Evolutionary conservation across 1,139 yeast species (phyloP).

Genomic region (Lodderomyces oxycetoniae): DNA sequence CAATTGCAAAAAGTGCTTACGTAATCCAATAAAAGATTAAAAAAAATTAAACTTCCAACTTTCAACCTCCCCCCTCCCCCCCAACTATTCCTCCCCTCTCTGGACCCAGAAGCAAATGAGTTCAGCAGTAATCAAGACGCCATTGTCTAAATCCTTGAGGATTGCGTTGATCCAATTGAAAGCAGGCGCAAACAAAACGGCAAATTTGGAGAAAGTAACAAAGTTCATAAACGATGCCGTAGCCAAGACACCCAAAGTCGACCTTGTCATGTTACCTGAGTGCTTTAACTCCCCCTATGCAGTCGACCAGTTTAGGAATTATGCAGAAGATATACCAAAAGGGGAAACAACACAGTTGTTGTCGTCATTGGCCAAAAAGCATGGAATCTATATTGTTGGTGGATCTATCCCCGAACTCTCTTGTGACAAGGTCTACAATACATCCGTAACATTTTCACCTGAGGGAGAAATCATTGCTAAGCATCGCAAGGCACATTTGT

Average conservation of each 20-base stretch:
- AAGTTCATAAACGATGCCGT: constrained; percentile 49
- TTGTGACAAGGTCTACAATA: constrained; percentile 62
- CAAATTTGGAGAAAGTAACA: constrained; percentile 52
- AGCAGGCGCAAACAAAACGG: constrained; percentile 62
- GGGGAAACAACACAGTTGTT: constrained; percentile 67
- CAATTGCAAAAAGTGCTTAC: too few species aligned
- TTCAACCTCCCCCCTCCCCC: too few species aligned
- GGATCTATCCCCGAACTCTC: constrained; percentile 86
- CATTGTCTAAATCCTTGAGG: constrained; percentile 37
- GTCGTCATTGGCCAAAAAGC: constrained; percentile 57
- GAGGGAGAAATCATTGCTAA: constrained; percentile 72
- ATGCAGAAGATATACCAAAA: constrained; percentile 70
- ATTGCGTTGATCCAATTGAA: constrained; percentile 76
- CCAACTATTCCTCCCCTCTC: background rate
- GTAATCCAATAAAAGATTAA: too few species aligned
- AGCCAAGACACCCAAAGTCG: constrained; percentile 43
- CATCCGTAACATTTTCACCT: constrained; percentile 71
- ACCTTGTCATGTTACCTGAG: constrained; percentile 75
- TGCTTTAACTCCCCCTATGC: constrained; percentile 96
- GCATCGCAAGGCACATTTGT: constrained; percentile 84
- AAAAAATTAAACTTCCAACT: too few species aligned
- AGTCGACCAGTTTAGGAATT: constrained; percentile 76
- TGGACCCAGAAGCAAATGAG: background rate
- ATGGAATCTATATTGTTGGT: constrained; percentile 66
- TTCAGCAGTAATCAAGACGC: constrained; percentile 27